Conservation (phyloP, 140 eudicot genomes). For the Senecio squalidus region DNA sequence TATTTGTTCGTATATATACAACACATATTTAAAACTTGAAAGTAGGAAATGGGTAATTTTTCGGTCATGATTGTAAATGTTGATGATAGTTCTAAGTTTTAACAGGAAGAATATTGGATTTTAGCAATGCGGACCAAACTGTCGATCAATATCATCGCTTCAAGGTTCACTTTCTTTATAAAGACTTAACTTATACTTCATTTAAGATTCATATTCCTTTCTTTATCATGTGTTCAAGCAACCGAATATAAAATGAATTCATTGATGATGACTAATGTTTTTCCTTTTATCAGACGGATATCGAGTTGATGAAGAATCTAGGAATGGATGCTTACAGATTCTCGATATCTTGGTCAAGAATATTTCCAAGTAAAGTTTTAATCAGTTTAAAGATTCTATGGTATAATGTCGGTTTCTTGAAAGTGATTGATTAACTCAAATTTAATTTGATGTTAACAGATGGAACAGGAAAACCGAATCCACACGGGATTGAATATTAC, state of each 20-base stretch:
- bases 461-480: slow-evolving; percentile 88
- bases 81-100: background rate
- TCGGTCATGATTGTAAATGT: background rate
- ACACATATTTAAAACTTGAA: too few relatives aligned
- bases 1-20: too few relatives aligned
- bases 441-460: slow-evolving; percentile 36
- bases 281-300: slow-evolving; percentile 49
- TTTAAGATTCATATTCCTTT: slow-evolving; percentile 2
- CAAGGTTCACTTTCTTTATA: slow-evolving; percentile 38
- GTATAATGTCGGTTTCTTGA: slow-evolving; percentile 1
- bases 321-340: slow-evolving; percentile 98
- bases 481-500: slow-evolving; percentile 73
- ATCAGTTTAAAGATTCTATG: background rate
- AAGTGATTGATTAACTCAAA: slow-evolving; percentile 1
- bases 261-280: background rate
- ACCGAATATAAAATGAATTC: background rate
- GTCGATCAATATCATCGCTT: slow-evolving; percentile 98
- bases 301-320: slow-evolving; percentile 85
- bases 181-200: slow-evolving; percentile 10
- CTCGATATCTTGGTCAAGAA: slow-evolving; percentile 96
- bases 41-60: background rate
- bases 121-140: slow-evolving; percentile 79
- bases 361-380: slow-evolving; percentile 69
- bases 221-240: slow-evolving; percentile 11
- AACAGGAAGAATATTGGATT: slow-evolving; percentile 79